Conservation (phyloP, 805 yeast genomes). For the Sugiyamaella marilandica region DNA sequence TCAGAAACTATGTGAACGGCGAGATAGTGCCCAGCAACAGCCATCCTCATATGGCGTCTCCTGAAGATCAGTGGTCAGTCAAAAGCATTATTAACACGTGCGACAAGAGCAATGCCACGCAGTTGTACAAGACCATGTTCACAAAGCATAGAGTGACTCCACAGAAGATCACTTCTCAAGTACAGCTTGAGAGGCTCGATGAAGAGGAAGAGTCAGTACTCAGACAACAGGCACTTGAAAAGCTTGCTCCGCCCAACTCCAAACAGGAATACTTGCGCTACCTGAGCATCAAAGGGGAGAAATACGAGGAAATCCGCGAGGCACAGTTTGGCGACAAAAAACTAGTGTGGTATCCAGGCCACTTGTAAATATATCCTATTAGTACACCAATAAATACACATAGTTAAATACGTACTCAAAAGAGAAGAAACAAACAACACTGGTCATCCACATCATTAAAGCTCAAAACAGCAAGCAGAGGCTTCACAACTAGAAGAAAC, state of each 20-base stretch:
- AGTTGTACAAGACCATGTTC: constrained; percentile 24
- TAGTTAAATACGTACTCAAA: not conserved
- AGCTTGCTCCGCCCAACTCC: constrained; percentile 26
- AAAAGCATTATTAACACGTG: constrained; percentile 30
- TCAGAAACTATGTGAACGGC: constrained; percentile 23
- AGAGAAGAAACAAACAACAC: constrained; percentile 9
- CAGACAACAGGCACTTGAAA: constrained; percentile 22
- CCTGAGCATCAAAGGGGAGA: constrained; percentile 31
- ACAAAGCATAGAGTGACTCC: constrained; percentile 19
- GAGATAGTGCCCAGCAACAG: constrained; percentile 22
- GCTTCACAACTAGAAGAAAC: constrained; percentile 51
- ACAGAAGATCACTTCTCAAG: constrained; percentile 23
- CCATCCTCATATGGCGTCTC: constrained; percentile 23
- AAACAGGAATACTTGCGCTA: constrained; percentile 28
- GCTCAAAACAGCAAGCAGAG: not conserved
- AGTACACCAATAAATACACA: not conserved
- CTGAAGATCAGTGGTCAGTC: constrained; percentile 34
- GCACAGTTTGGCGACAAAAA: constrained; percentile 21
- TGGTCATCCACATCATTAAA: constrained; percentile 1
- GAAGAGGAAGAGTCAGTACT: constrained; percentile 23
- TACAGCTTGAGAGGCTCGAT: constrained; percentile 21
- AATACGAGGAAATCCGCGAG: constrained; percentile 18
- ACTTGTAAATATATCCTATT: constrained; percentile 7
- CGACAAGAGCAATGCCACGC: constrained; percentile 15
- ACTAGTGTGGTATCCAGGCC: constrained; percentile 18